Evolutionary conservation across 805 yeast genomes (phyloP), one percentile per base, ranked within the genome.

Genomic region (Candida insectorum): DNA sequence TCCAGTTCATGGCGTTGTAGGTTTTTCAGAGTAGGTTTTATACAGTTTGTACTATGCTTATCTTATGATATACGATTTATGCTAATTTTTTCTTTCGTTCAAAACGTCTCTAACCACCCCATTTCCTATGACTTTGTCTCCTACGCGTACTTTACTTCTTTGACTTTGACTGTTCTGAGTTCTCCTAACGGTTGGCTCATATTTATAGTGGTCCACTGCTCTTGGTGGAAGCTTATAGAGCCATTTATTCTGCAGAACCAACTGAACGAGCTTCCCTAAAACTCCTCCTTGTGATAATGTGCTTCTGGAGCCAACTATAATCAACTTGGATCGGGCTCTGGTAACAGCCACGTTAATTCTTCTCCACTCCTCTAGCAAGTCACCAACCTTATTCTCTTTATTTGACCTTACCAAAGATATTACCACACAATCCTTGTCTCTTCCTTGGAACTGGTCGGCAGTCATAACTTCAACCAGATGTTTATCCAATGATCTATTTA

Each of bases 341-440:
- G 97, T 93, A 53, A 93, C 81, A 0, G 97, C 94, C 22, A 93
- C 99, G 57, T 93, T 93, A 29, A 93, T 74, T 39, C 99, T 72
- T 42, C 97, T 69, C 89, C 96, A 82, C 48, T 93, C 97, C 41
- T 73, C 77, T 26, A 93, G 61, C 27, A 93, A 65, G 18, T 84
- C 84, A 0, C 97, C 97, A 1, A 85, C 79, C 25, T 66, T 69
- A 7, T 69, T 64, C 14, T 73, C 73, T 1, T 65, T 67, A 53
- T 89, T 88, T 4, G 95, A 81, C 30, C 96, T 66, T 3, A 93
- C 98, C 46, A 93, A 63, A 0, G 97, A 91, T 2, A 93, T 85
- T 5, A 93, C 78, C 11, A 93, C 77, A 51, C 96, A 85, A 20
- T 86, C 91, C 49, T 91, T 93, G 57, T 93, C 99, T 36, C 97